Conservation (phyloP, 768 basidiomycete species). For the Butyriboletus loyo region DNA sequence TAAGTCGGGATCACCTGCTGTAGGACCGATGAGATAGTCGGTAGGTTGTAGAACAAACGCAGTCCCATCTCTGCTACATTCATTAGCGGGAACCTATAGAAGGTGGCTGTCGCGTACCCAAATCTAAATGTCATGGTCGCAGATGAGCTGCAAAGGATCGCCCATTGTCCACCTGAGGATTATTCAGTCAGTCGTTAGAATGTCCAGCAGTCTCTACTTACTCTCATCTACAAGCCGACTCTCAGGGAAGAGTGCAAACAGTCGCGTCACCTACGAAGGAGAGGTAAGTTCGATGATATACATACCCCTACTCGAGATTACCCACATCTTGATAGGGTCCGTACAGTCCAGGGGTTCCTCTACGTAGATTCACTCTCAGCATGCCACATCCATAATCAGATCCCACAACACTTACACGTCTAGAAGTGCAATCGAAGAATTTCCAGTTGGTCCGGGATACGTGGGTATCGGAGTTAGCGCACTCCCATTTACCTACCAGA, state of each 20-base stretch:
- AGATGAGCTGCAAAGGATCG: slow-evolving; percentile 63
- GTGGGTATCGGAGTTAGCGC: slow-evolving; percentile 55
- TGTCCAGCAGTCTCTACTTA: slow-evolving; percentile 26
- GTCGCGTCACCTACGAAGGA: slow-evolving; percentile 54
- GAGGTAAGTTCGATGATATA: background rate
- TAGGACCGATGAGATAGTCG: slow-evolving; percentile 75
- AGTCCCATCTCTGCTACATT: slow-evolving; percentile 20
- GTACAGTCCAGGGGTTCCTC: slow-evolving; percentile 68
- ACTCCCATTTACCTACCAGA: slow-evolving; percentile 53
- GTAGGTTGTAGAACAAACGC: slow-evolving; percentile 65
- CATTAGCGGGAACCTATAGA: background rate
- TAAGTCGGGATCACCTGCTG: slow-evolving; percentile 57
- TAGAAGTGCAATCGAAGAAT: slow-evolving; percentile 62
- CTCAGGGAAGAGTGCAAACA: slow-evolving; percentile 57
- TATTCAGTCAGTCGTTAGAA: background rate
- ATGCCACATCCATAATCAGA: background rate
- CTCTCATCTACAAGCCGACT: slow-evolving; percentile 67
- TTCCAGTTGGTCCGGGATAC: slow-evolving; percentile 54
- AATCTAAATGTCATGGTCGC: slow-evolving; percentile 64
- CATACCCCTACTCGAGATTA: background rate
- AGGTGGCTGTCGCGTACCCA: slow-evolving; percentile 44
- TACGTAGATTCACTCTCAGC: slow-evolving; percentile 26
- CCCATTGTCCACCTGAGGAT: slow-evolving; percentile 63
- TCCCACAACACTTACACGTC: slow-evolving; percentile 56
- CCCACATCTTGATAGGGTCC: slow-evolving; percentile 77